A percentile compares a stretch with the other conserved stretches of the same genome.
Evolutionary conservation across 1,284 basidiomycete species (phyloP).

Genomic region (Cystobasidium sp.): DNA sequence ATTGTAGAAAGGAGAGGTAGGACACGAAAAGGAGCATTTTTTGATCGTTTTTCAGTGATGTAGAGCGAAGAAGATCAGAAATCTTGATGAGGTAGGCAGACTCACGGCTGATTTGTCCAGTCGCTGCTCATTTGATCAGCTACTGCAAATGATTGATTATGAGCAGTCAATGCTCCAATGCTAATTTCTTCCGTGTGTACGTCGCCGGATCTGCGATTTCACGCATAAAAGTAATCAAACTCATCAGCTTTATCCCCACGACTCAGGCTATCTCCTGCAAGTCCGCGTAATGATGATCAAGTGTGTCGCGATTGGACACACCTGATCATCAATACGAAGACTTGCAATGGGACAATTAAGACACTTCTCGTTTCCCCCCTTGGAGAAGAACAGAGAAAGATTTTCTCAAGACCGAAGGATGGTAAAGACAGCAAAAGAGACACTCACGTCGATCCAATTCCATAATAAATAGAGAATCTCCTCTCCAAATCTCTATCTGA

Average conservation of each 20-base stretch:
- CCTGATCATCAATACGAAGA: no score
- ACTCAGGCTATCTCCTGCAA: no score
- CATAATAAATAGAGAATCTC: conserved; percentile 54
- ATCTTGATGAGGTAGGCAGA: no score
- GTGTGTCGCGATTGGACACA: no score
- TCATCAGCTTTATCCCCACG: neutral
- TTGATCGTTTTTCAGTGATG: neutral
- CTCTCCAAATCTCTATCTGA: conserved; percentile 49
- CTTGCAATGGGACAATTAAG: no score
- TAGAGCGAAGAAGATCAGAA: no score
- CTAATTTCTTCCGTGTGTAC: conserved; percentile 51
- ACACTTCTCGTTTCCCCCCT: no score
- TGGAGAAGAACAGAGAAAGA: neutral
- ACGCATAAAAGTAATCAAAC: neutral
- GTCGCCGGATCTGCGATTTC: conserved; percentile 17
- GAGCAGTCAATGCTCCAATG: conserved; percentile 53
- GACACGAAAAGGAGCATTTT: neutral
- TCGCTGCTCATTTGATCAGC: conserved; percentile 45
- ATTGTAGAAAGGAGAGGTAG: neutral
- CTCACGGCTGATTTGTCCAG: conserved; percentile 36
- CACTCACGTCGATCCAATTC: conserved; percentile 53
- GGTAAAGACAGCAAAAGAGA: neutral
- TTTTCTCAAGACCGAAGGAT: no score
- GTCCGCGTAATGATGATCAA: no score
- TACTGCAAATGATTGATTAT: conserved; percentile 50